Conservation (phyloP, 164 flowering plant species). For the Saururus chinensis region DNA sequence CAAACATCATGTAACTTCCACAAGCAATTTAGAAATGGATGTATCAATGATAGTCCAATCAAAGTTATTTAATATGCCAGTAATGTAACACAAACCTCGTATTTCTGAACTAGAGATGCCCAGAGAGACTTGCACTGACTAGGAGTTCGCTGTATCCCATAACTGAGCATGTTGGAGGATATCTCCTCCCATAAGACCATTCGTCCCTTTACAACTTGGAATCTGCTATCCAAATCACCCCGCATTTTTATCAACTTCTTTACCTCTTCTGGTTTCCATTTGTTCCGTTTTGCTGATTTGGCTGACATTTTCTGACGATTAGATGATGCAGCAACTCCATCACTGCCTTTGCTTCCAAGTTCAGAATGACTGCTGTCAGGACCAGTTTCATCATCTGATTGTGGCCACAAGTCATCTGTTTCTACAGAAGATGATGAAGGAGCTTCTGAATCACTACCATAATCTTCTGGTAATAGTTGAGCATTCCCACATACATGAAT, state of each 20-base stretch:
- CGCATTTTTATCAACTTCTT: conserved; percentile 65
- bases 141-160: conserved; percentile 57
- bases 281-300: conserved; percentile 51
- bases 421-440: conserved; percentile 13
- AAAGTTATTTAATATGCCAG: not conserved
- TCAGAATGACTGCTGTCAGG: conserved; percentile 10
- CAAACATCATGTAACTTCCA: not conserved
- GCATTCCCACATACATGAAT: conserved; percentile 22
- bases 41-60: not conserved
- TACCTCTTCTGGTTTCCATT: conserved; percentile 88
- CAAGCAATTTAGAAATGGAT: not conserved
- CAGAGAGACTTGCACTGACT: conserved; percentile 93
- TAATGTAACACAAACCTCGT: conserved; percentile 49
- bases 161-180: conserved; percentile 35
- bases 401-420: conserved; percentile 36
- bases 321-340: conserved; percentile 13
- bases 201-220: conserved; percentile 73
- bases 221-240: conserved; percentile 54
- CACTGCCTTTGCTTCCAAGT: conserved; percentile 21
- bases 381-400: conserved; percentile 20
- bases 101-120: conserved; percentile 79
- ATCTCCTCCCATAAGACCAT: conserved; percentile 98
- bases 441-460: conserved; percentile 15
- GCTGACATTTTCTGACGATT: conserved; percentile 23
- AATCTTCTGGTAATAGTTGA: conserved; percentile 31